Evolutionary conservation across 2,329 filamentous ascomycete species (phyloP), one percentile per base, ranked within the genome.

Genomic region (Trichoderma sp.): DNA sequence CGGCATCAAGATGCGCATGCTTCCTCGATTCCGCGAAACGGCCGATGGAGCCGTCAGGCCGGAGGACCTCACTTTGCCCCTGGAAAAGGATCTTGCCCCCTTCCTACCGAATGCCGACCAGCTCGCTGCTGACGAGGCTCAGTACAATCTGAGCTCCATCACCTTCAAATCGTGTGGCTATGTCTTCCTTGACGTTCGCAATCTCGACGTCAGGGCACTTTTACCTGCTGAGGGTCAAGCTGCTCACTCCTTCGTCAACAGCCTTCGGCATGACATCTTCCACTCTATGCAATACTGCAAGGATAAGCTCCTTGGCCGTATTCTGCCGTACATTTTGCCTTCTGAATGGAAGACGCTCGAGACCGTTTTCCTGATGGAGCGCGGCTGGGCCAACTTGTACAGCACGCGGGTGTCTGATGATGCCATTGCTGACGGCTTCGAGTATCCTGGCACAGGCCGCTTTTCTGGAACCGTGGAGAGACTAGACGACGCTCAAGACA

Each of bases 91-190:
- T 1, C 34, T 39, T 39, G 34, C 34, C 34, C 14, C 54, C 7
- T 66, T 56, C 26, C 43, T 66, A 6, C 65, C 65, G 3, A 10
- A 52, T 57, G 61, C 28, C 17, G 57, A 45, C 19, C 44, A 51
- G n/a, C 70, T 75, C 17, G n/a, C 62, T 6, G 48, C 30, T 5
- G 74, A 78, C 34, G 71, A 75, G 67, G 65, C 58, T n/a, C 66
- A 62, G 4, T 76, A 75, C 43, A 70, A 69, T 17, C 70, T 81
- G 24, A 72, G 73, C 28, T 74, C 70, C 15, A 74, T 89, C 34
- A 78, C 80, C 1, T 82, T 89, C 74, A 82, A 81, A 39, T 88
- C 85, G 0, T 89, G 87, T 71, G 87, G 87, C 58, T 89, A 89
- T 69, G 83, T 82, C 41, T 73, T 75, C 6, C 72, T 88, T 1